phyloP scores from a whole-genome alignment of 768 basidiomycete species.

The Trichaptum fuscoviolaceum region DNA sequence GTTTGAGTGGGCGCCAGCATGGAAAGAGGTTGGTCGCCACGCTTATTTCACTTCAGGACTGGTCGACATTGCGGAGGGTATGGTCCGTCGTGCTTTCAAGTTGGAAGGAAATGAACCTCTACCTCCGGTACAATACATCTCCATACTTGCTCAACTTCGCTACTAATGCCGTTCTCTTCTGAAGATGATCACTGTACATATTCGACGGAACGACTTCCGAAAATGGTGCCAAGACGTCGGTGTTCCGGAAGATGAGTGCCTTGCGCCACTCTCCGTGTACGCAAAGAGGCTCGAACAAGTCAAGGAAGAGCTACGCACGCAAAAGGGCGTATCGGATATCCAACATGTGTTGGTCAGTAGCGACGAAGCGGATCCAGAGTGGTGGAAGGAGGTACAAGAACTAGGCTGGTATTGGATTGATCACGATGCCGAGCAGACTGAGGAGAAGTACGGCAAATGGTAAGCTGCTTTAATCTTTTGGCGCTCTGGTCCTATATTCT shows the following conservation, averaged over 20 bases:
- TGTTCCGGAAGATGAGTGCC: conserved; percentile 6
- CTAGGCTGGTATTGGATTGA: conserved; percentile 33
- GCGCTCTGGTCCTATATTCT: background rate
- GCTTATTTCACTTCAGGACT: conserved; percentile 44
- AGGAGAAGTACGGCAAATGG: conserved; percentile 31
- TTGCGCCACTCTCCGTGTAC: background rate
- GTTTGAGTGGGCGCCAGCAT: conserved; percentile 54
- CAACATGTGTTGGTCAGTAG: conserved; percentile 38
- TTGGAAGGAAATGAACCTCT: conserved; percentile 18
- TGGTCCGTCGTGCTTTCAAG: conserved; percentile 41
- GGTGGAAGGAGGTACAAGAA: conserved; percentile 31
- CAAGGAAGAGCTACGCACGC: conserved; percentile 28
- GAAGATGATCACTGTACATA: conserved; percentile 54
- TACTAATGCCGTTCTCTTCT: background rate
- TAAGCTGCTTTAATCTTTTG: conserved; percentile 14
- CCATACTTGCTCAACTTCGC: background rate
- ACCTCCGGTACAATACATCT: conserved; percentile 26
- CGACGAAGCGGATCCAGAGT: conserved; percentile 36
- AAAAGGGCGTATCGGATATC: conserved; percentile 25
- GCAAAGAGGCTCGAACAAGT: conserved; percentile 18
- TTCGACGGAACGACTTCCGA: conserved; percentile 50
- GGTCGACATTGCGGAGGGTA: conserved; percentile 38
- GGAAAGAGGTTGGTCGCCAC: conserved; percentile 49
- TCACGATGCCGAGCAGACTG: conserved; percentile 28
- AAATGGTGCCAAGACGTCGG: conserved; percentile 17